Base-by-base conservation (phyloP, 2,329 filamentous ascomycete genomes). In the Penicillium sp. region DNA sequence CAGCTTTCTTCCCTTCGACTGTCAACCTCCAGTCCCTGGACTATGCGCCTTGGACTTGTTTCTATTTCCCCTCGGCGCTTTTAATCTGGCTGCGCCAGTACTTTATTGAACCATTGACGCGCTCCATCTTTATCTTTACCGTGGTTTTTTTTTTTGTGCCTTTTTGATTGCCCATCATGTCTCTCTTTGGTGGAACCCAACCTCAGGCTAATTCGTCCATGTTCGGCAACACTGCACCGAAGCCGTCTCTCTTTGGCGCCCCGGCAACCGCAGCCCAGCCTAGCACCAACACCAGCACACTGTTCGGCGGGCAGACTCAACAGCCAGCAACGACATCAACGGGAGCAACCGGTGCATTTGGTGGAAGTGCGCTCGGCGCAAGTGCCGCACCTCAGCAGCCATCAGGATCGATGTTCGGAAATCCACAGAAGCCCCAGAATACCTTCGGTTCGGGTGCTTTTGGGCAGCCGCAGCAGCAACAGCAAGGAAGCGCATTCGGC, bases 221-320 rank as follows among this genome's bases (percentile, higher is more conserved):
- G 15, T 73, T 76, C 48, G 71, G 72, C 16, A 63, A 60, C 52
- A 61, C 67, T 19, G 67, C 70, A 16, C 68, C 67, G 50, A 77
- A 74, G 52, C 65, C 70, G 27, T 72, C 69, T 55, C 61, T 68
- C 57, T 79, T 79, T 71, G 75, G 75, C 53, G 66, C 64, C 50
- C 60, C 64, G n/a, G 57, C 62, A 29, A 50, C 61, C 10, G 25
- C 55, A 63, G 57, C 63, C 40, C 67, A 68, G 54, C 67, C 72
- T 55, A 59, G 53, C 31, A 55, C 65, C 19, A 64, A 66, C 33
- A 55, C 65, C 19, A 64, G 67, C 57, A 71, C 73, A 34, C 60
- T 78, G 16, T 78, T 70, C 47, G 67, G 68, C 51, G 44, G 56
- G 44, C 63, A 67, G 52, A 66, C 58, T 27, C 66, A 67, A 48